Evolutionary conservation across 2,329 filamentous ascomycete species (phyloP).

Genomic region (Cercospora berteroae): DNA sequence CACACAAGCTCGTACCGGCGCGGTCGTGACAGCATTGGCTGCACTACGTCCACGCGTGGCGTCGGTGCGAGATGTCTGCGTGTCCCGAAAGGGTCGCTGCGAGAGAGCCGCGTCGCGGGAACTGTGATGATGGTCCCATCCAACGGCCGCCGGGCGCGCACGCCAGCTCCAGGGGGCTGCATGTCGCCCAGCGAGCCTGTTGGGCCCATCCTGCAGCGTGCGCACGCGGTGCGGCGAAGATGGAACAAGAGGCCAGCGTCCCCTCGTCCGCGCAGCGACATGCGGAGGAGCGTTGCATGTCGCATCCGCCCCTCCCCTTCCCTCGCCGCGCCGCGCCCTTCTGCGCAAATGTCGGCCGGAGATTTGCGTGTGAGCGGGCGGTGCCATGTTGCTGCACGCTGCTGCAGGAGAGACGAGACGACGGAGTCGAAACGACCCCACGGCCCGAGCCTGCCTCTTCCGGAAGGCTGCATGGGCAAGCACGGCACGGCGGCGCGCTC

Average conservation of each 20-base stretch:
- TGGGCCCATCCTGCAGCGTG: background rate
- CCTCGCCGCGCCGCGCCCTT: background rate
- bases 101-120: background rate
- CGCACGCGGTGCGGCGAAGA: background rate
- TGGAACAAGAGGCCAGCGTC: background rate
- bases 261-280: background rate
- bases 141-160: background rate
- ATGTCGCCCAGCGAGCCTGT: background rate
- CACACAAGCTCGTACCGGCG: background rate
- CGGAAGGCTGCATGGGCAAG: background rate
- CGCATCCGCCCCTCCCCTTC: background rate
- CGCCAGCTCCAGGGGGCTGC: background rate
- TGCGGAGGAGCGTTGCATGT: background rate
- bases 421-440: background rate
- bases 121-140: constrained; percentile 2
- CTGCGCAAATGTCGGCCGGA: background rate
- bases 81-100: background rate
- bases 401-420: background rate
- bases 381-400: background rate
- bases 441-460: background rate
- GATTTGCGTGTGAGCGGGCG: background rate
- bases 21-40: background rate
- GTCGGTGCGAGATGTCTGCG: background rate
- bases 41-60: background rate
- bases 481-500: background rate